Evolutionary conservation across 2,329 filamentous ascomycete species (phyloP), one percentile per base, ranked within the genome.

Genomic region (Cyclaneusma minus): DNA sequence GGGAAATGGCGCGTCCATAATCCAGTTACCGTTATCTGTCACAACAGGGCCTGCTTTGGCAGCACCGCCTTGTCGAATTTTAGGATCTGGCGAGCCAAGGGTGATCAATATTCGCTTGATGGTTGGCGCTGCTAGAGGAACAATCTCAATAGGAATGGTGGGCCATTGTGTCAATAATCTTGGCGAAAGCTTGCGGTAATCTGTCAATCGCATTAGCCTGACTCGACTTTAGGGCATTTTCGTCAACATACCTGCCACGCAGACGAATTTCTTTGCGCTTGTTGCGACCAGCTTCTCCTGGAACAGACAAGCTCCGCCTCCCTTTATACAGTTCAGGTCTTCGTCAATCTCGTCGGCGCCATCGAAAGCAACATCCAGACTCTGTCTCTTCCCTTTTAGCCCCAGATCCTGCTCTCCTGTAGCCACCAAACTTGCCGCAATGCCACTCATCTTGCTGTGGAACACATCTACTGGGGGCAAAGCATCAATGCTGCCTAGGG

Each of bases 301-400:
- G 58, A 93, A 92, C 30, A 95, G 57, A 54, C 89, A 98, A n/a
- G 84, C 89, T 31, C 89, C 89, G 25, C 89, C 89, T 29, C 89
- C 89, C 60, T 95, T 95, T 59, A 98, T 95, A 47, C 87, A 83
- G 54, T 95, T 98, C 33, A 98, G 57, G 27, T 91, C 80, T 24
- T 82, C 74, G 48, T 98, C 89, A 16, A 98, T 84, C 58, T 98
- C 89, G 49, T 98, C 89, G 4, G 89, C 89, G 28, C 89, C 89
- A 47, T 98, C 89, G 48, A 98, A 98, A 25, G 80, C 81, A 11
- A 95, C 78, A 44, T 95, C 87, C 15, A 98, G 64, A 47, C 73
- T 53, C 32, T 53, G 45, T 23, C 55, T 38, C 31, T 47, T 48
- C 24, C 46, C 46, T 21, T 43, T 51, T 20, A 48, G 30, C 6